Base-by-base conservation (phyloP, 1,284 basidiomycete species). In the Xerocomus amazonicus region DNA sequence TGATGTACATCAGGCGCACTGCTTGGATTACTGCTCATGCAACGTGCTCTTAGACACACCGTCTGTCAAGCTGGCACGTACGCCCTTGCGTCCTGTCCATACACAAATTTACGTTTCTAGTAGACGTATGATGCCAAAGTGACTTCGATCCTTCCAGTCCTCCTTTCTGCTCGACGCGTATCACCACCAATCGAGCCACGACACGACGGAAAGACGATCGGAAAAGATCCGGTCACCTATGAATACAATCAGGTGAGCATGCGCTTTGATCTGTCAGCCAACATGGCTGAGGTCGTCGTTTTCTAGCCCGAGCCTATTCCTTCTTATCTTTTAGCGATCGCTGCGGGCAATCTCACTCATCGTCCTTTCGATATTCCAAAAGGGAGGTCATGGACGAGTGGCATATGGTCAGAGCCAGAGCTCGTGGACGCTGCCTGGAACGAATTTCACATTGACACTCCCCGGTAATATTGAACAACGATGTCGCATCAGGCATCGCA, bases 391-490 rank as follows among this genome's bases (percentile, higher is more conserved):
- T 94, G 91, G 92, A 80, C 71, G 14, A 86, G 77, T 9, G 93
- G 94, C 3, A 80, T 94, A 9, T 97, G 94, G 94, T 85, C 92
- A 2, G 92, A 97, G 70, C 92, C 92, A 0, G 84, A 87, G 56
- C 69, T 86, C 35, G 80, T 97, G 57, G 84, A 92, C 3, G 78
- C 75, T 1, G 84, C 88, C 0, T 90, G 84, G 61, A 87, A 87
- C 81, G 94, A 97, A 67, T 97, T 97, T 63, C 84, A 80, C 56
- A 83, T 87, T 54, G 91, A 95, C 60, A 92, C 91, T 2, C 79
- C 82, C 28, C 80, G 79, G 86, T 90, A 55, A 33, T 23, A 23
- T 23, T 23, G 19, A 23, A 23, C 19, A 23, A 23, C 19, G 3
- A 23, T 23, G 19, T 23, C 4, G 19, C 19, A 23, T 23, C 19